A percentile compares a stretch with the other conserved stretches of the same genome.
Evolutionary conservation across 495 filamentous ascomycete genomes (phyloP).

Genomic region (Mycothermus thermophilus): DNA sequence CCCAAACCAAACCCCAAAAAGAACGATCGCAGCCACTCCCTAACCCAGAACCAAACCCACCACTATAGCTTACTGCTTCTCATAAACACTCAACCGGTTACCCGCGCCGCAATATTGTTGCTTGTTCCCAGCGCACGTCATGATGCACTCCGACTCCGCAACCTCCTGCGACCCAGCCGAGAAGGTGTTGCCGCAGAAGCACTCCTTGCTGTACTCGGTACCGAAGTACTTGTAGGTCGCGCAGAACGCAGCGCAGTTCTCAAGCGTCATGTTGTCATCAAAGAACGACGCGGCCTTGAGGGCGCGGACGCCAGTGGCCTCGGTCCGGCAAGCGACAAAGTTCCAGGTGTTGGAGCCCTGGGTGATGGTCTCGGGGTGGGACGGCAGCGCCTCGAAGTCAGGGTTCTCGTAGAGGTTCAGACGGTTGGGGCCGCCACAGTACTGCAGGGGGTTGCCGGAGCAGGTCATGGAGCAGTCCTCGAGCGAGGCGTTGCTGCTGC

Average conservation of each 20-base stretch:
- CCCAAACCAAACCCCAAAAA: too few relatives aligned
- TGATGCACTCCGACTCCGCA: conserved; percentile 20
- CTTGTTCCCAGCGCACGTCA: conserved; percentile 26
- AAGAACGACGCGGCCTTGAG: conserved; percentile 7
- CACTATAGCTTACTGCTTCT: too few relatives aligned
- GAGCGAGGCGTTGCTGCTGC: conserved; percentile 12
- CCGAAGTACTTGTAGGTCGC: conserved; percentile 24
- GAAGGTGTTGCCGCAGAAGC: conserved; percentile 28
- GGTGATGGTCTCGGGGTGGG: neutral
- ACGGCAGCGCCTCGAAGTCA: conserved; percentile 4
- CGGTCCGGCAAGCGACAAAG: conserved; percentile 27
- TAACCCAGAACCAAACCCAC: too few relatives aligned
- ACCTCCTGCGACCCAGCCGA: conserved; percentile 14
- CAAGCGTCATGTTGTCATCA: conserved; percentile 22
- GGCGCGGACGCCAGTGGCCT: conserved; percentile 18
- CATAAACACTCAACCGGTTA: conserved; percentile 20
- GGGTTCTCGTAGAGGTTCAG: conserved; percentile 24
- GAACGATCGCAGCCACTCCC: too few relatives aligned
- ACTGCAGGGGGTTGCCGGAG: conserved; percentile 24
- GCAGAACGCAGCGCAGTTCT: conserved; percentile 25
- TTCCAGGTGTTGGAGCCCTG: conserved; percentile 17
- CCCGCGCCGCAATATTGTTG: conserved; percentile 27
- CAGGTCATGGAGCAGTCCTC: conserved; percentile 29
- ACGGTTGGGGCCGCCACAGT: conserved; percentile 29
- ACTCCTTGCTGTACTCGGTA: conserved; percentile 24